Evolutionary conservation across 163 green algal species (phyloP), one percentile per base, ranked within the genome.

Genomic region (Scenedesmus sp.): DNA sequence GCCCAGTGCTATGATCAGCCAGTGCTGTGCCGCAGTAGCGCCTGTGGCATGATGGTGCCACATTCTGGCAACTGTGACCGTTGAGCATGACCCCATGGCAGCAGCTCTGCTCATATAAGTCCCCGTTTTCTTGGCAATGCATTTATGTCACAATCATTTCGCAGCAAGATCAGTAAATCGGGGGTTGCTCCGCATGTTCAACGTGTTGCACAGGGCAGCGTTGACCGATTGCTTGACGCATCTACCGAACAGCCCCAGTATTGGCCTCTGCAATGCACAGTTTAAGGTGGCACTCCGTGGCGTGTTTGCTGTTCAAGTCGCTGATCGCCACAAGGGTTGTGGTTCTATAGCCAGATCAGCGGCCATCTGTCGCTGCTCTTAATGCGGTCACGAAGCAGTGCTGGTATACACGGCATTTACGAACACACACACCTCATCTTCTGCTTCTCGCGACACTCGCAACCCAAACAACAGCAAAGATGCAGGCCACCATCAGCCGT

Each of bases 401-500:
- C 7, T 18, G 1, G 3, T 7, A 40, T 76, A 76, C 65, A 76
- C 30, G 18, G 30, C 30, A 40, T 1, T 10, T 76, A n/a, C 65
- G 40, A 76, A 30, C 65, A 76, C 12, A 6, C 65, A 76, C 30
- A 40, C 65, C 65, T 76, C 7, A 40, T 40, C 30, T 18, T 76
- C 30, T 40, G 65, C 65, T 76, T 76, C 18, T 40, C 65, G 65
- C 65, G 30, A 1, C 85, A 72, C 43, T 26, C 70, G 76, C 68
- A 65, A 40, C 35, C 46, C 61, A 30, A 65, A 35, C 37, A 79
- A 53, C 61, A 65, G 68, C 85, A 33, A 89, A 83, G 85, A 89
- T 89, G 85, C 85, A 83, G 73, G 35, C 73, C 35, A 83, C 73
- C 73, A 83, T 83, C 73, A 53, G 37, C 73, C 73, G 37, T 83